These are phyloP conservation scores for Glonium stellatum DNA, from an alignment of 495 filamentous ascomycete species.

Conservation along the genomic window DNA sequence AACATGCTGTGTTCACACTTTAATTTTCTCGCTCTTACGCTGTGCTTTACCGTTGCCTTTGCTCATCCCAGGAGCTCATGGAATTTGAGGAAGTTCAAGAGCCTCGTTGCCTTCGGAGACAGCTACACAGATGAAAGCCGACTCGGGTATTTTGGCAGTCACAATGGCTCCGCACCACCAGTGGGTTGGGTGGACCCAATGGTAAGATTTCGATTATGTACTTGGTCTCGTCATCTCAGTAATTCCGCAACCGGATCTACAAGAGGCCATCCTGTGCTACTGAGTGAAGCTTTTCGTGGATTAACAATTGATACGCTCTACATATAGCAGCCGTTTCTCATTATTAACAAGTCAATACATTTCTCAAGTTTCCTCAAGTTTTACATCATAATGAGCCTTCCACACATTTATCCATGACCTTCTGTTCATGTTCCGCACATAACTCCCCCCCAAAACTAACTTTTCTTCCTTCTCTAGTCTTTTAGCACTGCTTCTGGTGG, in stretches of 20 bases:
- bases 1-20: not conserved
- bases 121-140: conserved; percentile 70
- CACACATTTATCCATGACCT: not conserved
- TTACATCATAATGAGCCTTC: not conserved
- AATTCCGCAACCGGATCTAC: too few relatives aligned
- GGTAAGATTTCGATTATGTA: conserved; percentile 28
- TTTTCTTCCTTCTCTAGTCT: conserved; percentile 30
- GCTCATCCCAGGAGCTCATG: conserved; percentile 22
- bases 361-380: not conserved
- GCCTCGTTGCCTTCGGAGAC: conserved; percentile 58
- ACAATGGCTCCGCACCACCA: conserved; percentile 55
- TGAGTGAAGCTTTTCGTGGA: too few relatives aligned
- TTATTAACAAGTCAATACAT: too few relatives aligned
- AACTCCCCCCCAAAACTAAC: conserved; percentile 26
- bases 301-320: too few relatives aligned
- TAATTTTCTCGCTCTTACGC: conserved; percentile 6
- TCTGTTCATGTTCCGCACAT: conserved; percentile 1
- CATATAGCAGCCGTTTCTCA: too few relatives aligned
- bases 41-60: conserved; percentile 15
- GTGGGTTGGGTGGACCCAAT: conserved; percentile 46
- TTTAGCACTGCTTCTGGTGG: conserved; percentile 53
- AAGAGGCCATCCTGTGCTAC: too few relatives aligned
- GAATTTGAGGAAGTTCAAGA: conserved; percentile 42
- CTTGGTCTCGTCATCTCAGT: too few relatives aligned
- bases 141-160: conserved; percentile 49